phyloP scores from a whole-genome alignment of 768 basidiomycete species.

The Lactarius psammicola region DNA sequence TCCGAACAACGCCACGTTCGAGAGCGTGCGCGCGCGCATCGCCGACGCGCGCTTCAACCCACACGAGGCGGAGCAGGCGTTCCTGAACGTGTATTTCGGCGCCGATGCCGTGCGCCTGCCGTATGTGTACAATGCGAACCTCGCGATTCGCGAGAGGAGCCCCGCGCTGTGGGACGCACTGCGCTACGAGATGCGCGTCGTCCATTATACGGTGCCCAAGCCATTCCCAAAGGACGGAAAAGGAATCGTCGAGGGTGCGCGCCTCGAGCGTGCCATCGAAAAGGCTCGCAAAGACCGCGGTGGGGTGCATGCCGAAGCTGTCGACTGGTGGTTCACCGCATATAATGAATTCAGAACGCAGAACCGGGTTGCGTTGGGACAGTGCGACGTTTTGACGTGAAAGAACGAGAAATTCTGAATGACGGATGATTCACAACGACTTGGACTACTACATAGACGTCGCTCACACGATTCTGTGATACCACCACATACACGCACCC shows the following conservation, averaged over 20 bases:
- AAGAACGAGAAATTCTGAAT: too few species aligned
- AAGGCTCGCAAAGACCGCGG: slow-evolving; percentile 22
- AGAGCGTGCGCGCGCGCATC: slow-evolving; percentile 39
- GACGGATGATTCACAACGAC: background rate
- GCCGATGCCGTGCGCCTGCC: slow-evolving; percentile 37
- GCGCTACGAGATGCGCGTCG: slow-evolving; percentile 34
- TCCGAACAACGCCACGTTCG: slow-evolving; percentile 34
- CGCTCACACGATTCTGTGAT: background rate
- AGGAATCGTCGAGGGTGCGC: slow-evolving; percentile 29
- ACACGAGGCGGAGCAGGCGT: slow-evolving; percentile 45
- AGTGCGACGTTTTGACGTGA: slow-evolving; percentile 9
- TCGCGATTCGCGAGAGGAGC: slow-evolving; percentile 38
- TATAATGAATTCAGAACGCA: slow-evolving; percentile 31
- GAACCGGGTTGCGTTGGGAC: slow-evolving; percentile 1
- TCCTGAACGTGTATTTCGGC: slow-evolving; percentile 41
- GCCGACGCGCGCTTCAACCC: slow-evolving; percentile 41
- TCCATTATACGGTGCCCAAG: slow-evolving; percentile 39
- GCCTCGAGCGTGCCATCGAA: slow-evolving; percentile 29
- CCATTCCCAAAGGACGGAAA: slow-evolving; percentile 32
- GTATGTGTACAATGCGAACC: slow-evolving; percentile 40
- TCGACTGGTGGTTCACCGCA: slow-evolving; percentile 32
- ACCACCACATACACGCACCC: background rate
- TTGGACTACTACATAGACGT: background rate
- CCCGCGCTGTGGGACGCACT: slow-evolving; percentile 36
- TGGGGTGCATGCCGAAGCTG: slow-evolving; percentile 29